Base-by-base conservation (phyloP, 768 basidiomycete genomes). In the Baorangia bicolor region DNA sequence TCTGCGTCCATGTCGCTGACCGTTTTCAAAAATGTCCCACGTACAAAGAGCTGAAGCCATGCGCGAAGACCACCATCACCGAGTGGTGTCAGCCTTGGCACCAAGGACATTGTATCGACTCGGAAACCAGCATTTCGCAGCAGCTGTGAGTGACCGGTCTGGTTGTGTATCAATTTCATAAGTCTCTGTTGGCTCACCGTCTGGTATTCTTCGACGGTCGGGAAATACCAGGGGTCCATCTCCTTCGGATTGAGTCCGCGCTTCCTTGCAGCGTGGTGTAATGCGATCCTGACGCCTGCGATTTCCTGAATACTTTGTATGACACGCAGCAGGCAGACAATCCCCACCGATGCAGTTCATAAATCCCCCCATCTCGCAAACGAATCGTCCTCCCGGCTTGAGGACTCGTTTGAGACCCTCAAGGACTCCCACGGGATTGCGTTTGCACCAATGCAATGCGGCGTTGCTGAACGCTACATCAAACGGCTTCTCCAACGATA, bases 181-280 rank as follows among this genome's bases (percentile, higher is more conserved):
- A 21, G 21, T 38, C 25, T 31, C 11, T 37, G 21, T 28, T 39
- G 13, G 56, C 74, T 54, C 64, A 86, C 85, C 68, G 76, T 74
- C 43, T 69, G 72, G 68, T 94, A 92, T 55, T 88, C 83, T 28
- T 81, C 78, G 12, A 78, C 77, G 0, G 86, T 86, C 5, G 92
- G 92, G 66, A 92, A 93, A 73, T 83, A 92, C 90, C 90, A 94
- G 0, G 92, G 92, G 64, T 94, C 92, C 40, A 84, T 67, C 12
- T 70, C 63, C 10, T 71, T 69, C 11, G 90, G 82, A 67, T 91
- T 77, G 51, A 83, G 69, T 0, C 88, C 87, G 27, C 78, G 75
- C 30, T 71, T 69, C 52, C 71, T 73, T 37, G 87, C 69, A 0
- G 79, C 83, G 11, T 75, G 65, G 57, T 91, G 76, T 16, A 94